Base-by-base conservation (phyloP, 2,329 filamentous ascomycete species). In the Sporothrix curviconia region DNA sequence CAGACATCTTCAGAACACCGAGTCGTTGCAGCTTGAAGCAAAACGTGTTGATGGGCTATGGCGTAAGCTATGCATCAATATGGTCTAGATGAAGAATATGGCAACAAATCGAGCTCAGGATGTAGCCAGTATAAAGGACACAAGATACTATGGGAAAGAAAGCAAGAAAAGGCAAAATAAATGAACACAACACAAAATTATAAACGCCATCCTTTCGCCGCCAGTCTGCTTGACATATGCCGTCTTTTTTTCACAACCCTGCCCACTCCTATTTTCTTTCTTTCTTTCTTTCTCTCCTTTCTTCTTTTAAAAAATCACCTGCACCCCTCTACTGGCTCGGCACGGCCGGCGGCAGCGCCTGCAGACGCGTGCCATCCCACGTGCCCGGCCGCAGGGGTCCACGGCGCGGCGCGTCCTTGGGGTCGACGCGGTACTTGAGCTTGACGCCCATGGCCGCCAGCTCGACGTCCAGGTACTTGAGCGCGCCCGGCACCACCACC, bases 361-460 rank as follows among this genome's bases (percentile, higher is more conserved):
- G 34, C 36, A 62, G 32, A 24, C 43, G 53, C 9, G 34, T 37
- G 49, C 60, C 59, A 46, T 61, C 59, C 57, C 56, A 63, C 14
- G 15, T 64, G 40, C 64, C 67, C 36, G 68, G 76, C 63, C 71
- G 69, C 69, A 81, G 67, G 2, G 73, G 72, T 2, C 79, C 78
- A 68, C 78, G 81, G 51, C 79, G 75, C 56, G 79, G 76, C 64
- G 77, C 80, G 64, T 97, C 87, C 71, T 87, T 86, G 70, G 73
- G 75, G 64, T 79, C 77, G 42, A 84, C 72, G 57, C 75, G 75
- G 66, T 96, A 97, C 78, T 90, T 96, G 74, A 99, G 83, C 74
- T 91, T 87, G 55, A 99, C 86, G 55, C 94, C 94, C 94, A 99
- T 99, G 57, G 91, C 91, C 36, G 92, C 90, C 66, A 99, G 76